phyloP scores from a whole-genome alignment of 176 grass and related monocot genomes.

The Eragrostis curvula region DNA sequence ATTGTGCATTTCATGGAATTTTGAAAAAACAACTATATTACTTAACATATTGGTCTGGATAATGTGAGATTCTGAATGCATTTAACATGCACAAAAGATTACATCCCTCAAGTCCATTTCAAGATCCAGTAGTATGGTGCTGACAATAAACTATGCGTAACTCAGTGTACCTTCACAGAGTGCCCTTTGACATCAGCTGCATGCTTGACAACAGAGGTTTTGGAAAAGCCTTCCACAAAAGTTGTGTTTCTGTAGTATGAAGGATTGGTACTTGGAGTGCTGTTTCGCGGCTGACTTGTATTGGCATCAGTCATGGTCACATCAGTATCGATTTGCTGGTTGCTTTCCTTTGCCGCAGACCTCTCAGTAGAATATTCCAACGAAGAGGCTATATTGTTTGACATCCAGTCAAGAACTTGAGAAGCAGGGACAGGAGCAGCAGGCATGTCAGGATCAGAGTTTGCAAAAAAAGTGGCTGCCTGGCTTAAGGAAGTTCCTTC shows the following conservation, averaged over 20 bases:
- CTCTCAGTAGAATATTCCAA: slow-evolving; percentile 79
- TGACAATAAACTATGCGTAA: slow-evolving; percentile 5
- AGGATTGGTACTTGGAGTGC: slow-evolving; percentile 52
- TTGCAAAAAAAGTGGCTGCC: slow-evolving; percentile 88
- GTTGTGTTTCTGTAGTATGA: slow-evolving; percentile 73
- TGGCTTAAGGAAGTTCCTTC: slow-evolving; percentile 83
- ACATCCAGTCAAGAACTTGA: slow-evolving; percentile 90
- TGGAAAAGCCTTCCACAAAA: slow-evolving; percentile 96
- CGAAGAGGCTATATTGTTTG: slow-evolving; percentile 72
- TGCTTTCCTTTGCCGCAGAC: slow-evolving; percentile 68
- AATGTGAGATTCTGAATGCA: slow-evolving; percentile 18
- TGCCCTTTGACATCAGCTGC: slow-evolving; percentile 84
- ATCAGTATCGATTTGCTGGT: slow-evolving; percentile 71
- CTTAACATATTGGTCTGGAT: not conserved
- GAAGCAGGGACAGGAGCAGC: slow-evolving; percentile 76
- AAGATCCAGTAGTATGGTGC: not conserved
- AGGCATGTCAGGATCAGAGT: slow-evolving; percentile 98
- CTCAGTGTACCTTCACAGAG: slow-evolving; percentile 75
- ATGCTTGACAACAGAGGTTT: slow-evolving; percentile 94
- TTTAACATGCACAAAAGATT: not conserved
- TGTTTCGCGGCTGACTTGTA: slow-evolving; percentile 64
- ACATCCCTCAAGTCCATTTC: slow-evolving; percentile 9
- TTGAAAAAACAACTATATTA: slow-evolving; percentile 3
- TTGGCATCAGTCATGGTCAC: slow-evolving; percentile 88
- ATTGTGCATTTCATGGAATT: slow-evolving; percentile 4